Evolutionary conservation across 257 asterid genomes (phyloP).

Genomic region (Nicotiana benthamiana): DNA sequence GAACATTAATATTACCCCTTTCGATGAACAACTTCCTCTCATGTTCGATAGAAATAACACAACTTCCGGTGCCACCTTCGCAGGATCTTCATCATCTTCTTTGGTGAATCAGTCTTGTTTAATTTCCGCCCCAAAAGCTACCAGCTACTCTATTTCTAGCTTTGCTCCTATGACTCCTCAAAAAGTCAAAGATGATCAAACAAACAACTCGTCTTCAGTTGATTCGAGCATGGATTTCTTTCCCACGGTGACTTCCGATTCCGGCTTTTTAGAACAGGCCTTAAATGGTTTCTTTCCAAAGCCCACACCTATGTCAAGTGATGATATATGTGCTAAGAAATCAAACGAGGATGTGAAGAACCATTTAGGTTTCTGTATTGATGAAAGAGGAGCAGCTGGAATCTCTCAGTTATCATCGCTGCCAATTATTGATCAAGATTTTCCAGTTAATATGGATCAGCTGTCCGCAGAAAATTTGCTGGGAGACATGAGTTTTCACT

Average conservation of each 20-base stretch:
- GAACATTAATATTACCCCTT: neutral
- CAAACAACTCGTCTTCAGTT: neutral
- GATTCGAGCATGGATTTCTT: neutral
- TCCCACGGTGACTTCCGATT: neutral
- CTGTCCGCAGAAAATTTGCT: neutral
- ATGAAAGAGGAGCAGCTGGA: neutral
- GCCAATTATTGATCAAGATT: neutral
- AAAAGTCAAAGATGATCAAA: no score
- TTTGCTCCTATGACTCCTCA: neutral
- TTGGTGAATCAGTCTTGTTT: neutral
- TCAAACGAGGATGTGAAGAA: neutral
- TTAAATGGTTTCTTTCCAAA: neutral
- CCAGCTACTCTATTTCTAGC: neutral
- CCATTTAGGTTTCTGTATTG: neutral
- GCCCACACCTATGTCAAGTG: neutral
- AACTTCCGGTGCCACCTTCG: neutral
- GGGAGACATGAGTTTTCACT: neutral
- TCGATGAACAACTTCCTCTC: neutral
- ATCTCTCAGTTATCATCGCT: neutral
- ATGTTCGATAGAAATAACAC: neutral
- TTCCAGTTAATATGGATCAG: neutral
- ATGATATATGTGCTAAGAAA: no score
- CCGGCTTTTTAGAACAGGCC: neutral
- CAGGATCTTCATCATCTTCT: neutral
- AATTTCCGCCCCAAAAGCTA: neutral